Evolutionary conservation across 2,329 filamentous ascomycete genomes (phyloP).

Genomic region (Metarhizium brunneum): DNA sequence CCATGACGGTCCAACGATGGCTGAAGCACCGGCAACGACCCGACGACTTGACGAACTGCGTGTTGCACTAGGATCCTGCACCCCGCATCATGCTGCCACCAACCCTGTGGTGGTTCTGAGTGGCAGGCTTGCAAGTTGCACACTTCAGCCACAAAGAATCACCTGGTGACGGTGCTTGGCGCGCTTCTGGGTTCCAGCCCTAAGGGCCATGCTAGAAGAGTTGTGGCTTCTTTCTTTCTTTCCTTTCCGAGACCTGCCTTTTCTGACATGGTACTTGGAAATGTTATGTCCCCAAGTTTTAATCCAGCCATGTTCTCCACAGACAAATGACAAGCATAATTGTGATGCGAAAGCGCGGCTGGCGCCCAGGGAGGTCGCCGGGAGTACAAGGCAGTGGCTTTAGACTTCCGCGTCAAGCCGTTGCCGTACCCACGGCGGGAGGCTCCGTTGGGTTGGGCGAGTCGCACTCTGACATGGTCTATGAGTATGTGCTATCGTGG

Average conservation of each 20-base stretch:
- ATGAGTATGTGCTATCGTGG: no score
- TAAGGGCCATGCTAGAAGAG: neutral
- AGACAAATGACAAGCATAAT: neutral
- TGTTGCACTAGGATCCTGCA: neutral
- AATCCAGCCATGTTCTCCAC: no score
- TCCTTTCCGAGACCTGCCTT: neutral
- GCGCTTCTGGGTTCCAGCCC: no score
- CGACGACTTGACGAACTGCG: neutral
- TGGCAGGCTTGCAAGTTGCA: neutral
- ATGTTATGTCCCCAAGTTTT: no score
- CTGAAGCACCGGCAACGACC: neutral
- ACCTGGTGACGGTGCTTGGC: no score
- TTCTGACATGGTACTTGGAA: no score
- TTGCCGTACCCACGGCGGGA: neutral
- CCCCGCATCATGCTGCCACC: neutral
- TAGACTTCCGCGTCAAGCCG: neutral
- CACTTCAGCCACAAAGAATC: neutral
- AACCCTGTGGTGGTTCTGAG: neutral
- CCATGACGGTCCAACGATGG: neutral
- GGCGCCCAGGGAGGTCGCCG: neutral
- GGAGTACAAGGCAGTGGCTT: neutral
- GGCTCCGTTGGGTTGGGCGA: neutral
- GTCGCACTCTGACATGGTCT: no score
- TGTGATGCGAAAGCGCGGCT: neutral
- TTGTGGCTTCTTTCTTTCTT: neutral